Evolutionary conservation across 1,284 basidiomycete genomes (phyloP).

Genomic region (Inonotus obliquus): DNA sequence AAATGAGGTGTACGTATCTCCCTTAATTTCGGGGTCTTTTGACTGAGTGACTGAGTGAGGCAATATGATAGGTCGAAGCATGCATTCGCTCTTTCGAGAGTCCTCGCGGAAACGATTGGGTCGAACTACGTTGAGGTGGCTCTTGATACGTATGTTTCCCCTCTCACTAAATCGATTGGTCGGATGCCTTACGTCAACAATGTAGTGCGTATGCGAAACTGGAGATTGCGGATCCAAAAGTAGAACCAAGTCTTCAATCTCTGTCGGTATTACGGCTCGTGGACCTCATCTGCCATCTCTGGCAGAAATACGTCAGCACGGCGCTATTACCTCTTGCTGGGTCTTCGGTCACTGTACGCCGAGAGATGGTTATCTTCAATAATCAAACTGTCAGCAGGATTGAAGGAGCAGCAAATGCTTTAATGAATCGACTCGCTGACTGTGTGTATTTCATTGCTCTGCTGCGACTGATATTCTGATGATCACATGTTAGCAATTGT

Average conservation of each 20-base stretch:
- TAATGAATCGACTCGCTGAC: slow-evolving; percentile 84
- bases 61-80: slow-evolving; percentile 72
- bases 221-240: slow-evolving; percentile 69
- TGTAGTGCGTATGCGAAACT: slow-evolving; percentile 67
- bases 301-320: slow-evolving; percentile 95
- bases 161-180: not conserved
- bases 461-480: not conserved
- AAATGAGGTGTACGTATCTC: slow-evolving; percentile 71
- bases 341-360: slow-evolving; percentile 80
- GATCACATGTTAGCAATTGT: slow-evolving; percentile 48
- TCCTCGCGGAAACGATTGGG: slow-evolving; percentile 86
- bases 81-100: slow-evolving; percentile 79
- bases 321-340: slow-evolving; percentile 88
- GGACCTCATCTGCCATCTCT: slow-evolving; percentile 92
- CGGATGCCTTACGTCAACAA: slow-evolving; percentile 12
- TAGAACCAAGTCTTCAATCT: slow-evolving; percentile 76
- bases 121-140: slow-evolving; percentile 88
- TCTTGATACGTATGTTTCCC: slow-evolving; percentile 76
- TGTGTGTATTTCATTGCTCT: slow-evolving; percentile 41
- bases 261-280: slow-evolving; percentile 67
- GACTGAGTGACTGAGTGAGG: not conserved
- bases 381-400: slow-evolving; percentile 85
- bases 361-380: slow-evolving; percentile 94
- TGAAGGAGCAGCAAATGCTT: slow-evolving; percentile 80
- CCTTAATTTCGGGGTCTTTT: not conserved